Evolutionary conservation across 148 eudicot species (phyloP).

Genomic region (Vaccinium corymbosum): DNA sequence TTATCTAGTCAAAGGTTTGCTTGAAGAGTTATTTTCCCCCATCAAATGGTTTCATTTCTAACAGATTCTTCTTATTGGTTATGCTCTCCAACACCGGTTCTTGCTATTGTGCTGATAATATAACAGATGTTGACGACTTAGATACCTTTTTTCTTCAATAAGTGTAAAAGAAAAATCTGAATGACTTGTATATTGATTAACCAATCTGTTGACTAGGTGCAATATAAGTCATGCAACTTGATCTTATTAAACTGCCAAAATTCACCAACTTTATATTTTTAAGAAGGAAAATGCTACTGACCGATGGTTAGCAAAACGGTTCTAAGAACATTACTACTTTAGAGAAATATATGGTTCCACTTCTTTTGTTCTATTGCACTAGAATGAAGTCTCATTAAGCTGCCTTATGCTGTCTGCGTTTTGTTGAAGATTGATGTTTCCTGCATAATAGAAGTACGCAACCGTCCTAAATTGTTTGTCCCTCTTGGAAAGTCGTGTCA

Average conservation of each 20-base stretch:
- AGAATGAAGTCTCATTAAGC: background rate
- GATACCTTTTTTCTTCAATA: background rate
- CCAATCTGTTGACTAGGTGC: background rate
- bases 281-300: too few relatives aligned
- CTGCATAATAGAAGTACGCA: too few relatives aligned
- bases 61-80: background rate
- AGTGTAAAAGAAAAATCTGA: background rate
- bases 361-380: background rate
- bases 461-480: too few relatives aligned
- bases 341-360: background rate
- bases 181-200: background rate
- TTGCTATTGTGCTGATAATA: background rate
- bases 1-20: background rate
- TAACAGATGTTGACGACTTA: background rate
- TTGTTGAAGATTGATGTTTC: background rate
- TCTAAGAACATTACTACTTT: background rate
- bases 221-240: background rate
- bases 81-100: background rate
- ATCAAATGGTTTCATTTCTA: background rate
- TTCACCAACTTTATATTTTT: background rate
- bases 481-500: too few relatives aligned
- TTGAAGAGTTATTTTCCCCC: background rate
- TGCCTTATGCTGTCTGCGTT: background rate
- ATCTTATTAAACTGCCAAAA: background rate
- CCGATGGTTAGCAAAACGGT: too few relatives aligned